Percentiles rank a stretch among this genome's conserved stretches.
Evolutionary conservation across 768 basidiomycete genomes (phyloP).

Genomic region (Tricholoma flavovirens): DNA sequence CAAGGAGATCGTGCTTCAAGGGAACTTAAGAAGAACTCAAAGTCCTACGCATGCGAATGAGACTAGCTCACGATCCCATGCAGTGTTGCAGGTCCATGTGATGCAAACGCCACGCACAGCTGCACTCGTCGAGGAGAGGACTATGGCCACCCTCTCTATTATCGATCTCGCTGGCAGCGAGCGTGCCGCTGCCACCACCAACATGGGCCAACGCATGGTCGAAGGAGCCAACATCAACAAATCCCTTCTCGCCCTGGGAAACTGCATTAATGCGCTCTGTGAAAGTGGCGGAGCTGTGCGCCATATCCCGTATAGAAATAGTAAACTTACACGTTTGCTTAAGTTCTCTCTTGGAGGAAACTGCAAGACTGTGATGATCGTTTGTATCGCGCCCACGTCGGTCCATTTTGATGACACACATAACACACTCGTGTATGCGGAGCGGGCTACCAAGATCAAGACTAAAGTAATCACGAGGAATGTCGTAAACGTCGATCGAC

Average conservation of each 20-base stretch:
- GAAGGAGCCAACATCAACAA: constrained; percentile 99
- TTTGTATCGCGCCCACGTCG: constrained; percentile 93
- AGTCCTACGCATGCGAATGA: constrained; percentile 96
- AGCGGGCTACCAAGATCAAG: constrained; percentile 97
- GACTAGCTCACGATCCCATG: constrained; percentile 95
- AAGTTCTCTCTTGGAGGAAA: constrained; percentile 98
- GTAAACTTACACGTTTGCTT: constrained; percentile 94
- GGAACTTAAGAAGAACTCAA: constrained; percentile 85
- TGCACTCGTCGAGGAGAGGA: constrained; percentile 73
- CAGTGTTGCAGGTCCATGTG: constrained; percentile 94
- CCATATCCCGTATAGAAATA: constrained; percentile 95
- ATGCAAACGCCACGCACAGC: constrained; percentile 83
- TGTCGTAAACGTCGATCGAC: constrained; percentile 89
- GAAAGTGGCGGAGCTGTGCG: constrained; percentile 84
- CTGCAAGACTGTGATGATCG: constrained; percentile 99
- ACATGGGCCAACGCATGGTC: constrained; percentile 97
- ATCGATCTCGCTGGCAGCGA: constrained; percentile 98
- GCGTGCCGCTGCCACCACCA: constrained; percentile 90
- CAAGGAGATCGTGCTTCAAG: constrained; percentile 85
- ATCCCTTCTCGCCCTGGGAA: constrained; percentile 92
- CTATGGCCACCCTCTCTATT: constrained; percentile 90
- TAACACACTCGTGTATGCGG: constrained; percentile 96
- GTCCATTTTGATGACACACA: constrained; percentile 98
- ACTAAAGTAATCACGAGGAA: constrained; percentile 96
- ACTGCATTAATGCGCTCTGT: constrained; percentile 98